Percentiles rank a stretch among this genome's conserved stretches.
phyloP scores from a whole-genome alignment of 2,329 filamentous ascomycete species.

The Didymella arachidicola region DNA sequence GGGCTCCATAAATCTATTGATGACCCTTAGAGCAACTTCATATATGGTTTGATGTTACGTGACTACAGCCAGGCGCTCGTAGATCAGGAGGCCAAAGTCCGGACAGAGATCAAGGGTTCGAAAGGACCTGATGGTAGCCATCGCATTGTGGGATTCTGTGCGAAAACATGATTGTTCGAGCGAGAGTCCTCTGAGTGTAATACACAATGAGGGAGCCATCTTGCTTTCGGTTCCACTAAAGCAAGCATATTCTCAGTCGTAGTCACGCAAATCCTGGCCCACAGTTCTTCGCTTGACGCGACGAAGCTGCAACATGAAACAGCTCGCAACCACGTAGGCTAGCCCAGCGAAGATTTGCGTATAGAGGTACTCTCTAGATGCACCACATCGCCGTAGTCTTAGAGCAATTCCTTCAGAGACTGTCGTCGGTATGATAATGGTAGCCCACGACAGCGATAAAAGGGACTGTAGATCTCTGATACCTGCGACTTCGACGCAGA shows the following conservation, averaged over 20 bases:
- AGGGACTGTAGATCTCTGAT: neutral
- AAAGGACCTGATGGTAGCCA: neutral
- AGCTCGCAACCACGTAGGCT: neutral
- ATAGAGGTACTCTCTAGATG: neutral
- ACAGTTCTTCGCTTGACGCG: neutral
- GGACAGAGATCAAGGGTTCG: neutral
- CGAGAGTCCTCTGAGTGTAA: neutral
- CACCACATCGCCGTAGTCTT: neutral
- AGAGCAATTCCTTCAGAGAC: neutral
- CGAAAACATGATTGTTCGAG: neutral
- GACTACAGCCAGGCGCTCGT: neutral
- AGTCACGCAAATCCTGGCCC: neutral
- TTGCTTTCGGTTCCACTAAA: neutral
- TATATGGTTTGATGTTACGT: neutral
- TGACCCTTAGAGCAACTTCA: neutral
- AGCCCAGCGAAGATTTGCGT: conserved; percentile 1
- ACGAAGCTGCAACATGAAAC: neutral
- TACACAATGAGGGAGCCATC: neutral
- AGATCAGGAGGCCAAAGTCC: neutral
- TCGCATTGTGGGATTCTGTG: neutral
- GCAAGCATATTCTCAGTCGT: neutral
- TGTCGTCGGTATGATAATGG: neutral
- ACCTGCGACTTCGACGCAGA: neutral
- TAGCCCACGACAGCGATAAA: neutral
- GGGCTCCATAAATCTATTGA: neutral